Percentiles rank a stretch among this genome's conserved stretches.
Conservation (phyloP, 2,329 filamentous ascomycete species). For the Dactylellina drechsleri region DNA sequence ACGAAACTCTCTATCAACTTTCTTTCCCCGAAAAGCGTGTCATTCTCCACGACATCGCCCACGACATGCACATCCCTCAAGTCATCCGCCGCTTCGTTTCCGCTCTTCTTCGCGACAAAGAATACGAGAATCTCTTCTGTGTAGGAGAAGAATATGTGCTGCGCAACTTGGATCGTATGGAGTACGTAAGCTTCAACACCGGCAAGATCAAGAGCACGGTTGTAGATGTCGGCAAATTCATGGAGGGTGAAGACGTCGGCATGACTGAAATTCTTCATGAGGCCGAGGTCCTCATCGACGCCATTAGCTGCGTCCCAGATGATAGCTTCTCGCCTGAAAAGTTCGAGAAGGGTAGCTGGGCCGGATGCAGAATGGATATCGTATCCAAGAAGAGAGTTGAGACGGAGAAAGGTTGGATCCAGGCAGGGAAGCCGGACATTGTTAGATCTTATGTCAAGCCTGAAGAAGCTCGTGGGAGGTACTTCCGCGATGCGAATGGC, state of each 20-base stretch:
- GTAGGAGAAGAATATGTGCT: constrained; percentile 45
- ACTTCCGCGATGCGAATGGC: constrained; percentile 13
- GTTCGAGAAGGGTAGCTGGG: constrained; percentile 49
- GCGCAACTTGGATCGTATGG: constrained; percentile 35
- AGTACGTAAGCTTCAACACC: constrained; percentile 33
- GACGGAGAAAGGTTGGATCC: constrained; percentile 29
- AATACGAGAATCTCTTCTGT: constrained; percentile 47
- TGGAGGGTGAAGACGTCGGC: constrained; percentile 19
- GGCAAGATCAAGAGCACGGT: constrained; percentile 32
- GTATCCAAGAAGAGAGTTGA: constrained; percentile 39
- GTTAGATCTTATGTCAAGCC: constrained; percentile 27
- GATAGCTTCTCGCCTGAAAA: constrained; percentile 17
- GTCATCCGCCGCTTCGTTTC: constrained; percentile 46
- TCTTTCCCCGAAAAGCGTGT: constrained; percentile 44
- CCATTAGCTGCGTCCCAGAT: constrained; percentile 45
- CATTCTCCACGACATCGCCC: constrained; percentile 37
- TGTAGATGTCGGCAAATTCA: constrained; percentile 24
- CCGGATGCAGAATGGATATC: constrained; percentile 41
- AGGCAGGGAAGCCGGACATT: constrained; percentile 21
- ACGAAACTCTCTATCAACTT: constrained; percentile 42
- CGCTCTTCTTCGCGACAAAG: constrained; percentile 38
- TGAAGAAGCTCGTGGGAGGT: constrained; percentile 33
- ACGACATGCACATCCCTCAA: constrained; percentile 46
- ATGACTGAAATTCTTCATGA: constrained; percentile 41
- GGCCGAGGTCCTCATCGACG: constrained; percentile 42